Base-by-base conservation (phyloP, 495 filamentous ascomycete genomes). In the Neurospora sp. region DNA sequence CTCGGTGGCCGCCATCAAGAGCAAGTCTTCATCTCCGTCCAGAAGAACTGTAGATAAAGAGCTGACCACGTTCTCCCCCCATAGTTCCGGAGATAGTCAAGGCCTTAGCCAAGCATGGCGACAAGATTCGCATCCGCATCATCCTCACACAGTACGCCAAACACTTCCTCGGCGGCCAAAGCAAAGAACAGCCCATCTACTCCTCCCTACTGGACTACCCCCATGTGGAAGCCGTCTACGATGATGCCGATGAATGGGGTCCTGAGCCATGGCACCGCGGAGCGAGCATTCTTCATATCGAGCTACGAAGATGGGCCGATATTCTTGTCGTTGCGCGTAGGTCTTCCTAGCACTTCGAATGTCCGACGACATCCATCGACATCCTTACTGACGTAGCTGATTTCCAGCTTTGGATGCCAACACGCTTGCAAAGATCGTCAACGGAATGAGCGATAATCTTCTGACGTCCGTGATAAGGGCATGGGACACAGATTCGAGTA, bases 1-100 rank as follows among this genome's bases (percentile, higher is more conserved):
- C 53, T 87, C 85, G 12, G 94, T 97, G 42, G 95, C 94, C 68
- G 94, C 94, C 9, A 96, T 97, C 82, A 98, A 98, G 77, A 75
- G 78, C 70, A 75, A 75, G 74, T 38, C 14, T 22, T 18, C n/a
- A 6, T 16, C n/a, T 8, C 18, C 9, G 8, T 40, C 12, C 18
- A 20, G 14, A 31, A 61, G 4, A 40, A 69, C 20, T 69, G 40
- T 14, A 35, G 7, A 45, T 9, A 16, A 2, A 22, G 8, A n/a
- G 3, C 37, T 40, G 20, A 72, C 20, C 12, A 69, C 45, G 0
- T 18, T 1, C 71, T 59, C 9, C 1, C 35, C 31, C 10, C 39
- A 40, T 61, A 80, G 86, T 98, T 38, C 92, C 92, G 7, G 85
- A 87, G 71, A 94, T 97, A 71, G 79, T 91, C 69, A 71, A 83